These are phyloP conservation scores for Suhomyces yuchorum DNA, from an alignment of 1,139 yeast species.

Conservation along the genomic window DNA sequence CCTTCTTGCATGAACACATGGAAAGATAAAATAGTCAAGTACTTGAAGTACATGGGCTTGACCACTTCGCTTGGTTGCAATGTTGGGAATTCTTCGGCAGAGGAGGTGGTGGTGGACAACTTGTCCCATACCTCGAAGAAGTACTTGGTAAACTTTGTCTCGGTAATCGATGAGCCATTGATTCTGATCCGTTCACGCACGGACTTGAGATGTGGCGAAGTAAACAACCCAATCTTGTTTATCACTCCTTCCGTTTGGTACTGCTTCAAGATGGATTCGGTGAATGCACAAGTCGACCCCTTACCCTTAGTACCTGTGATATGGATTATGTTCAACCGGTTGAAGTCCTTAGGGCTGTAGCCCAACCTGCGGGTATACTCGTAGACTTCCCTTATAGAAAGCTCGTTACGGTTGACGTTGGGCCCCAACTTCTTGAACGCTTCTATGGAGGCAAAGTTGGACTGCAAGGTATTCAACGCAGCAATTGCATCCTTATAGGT, in stretches of 20 bases:
- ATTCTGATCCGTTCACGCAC: slow-evolving; percentile 92
- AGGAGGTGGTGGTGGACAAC: slow-evolving; percentile 60
- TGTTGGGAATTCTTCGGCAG: slow-evolving; percentile 64
- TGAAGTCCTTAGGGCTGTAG: slow-evolving; percentile 67
- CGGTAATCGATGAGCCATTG: slow-evolving; percentile 82
- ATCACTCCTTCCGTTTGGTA: slow-evolving; percentile 38
- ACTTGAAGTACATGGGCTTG: slow-evolving; percentile 94
- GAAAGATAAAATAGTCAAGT: slow-evolving; percentile 83
- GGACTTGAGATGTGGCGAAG: slow-evolving; percentile 92
- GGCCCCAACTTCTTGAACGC: slow-evolving; percentile 74
- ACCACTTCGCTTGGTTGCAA: slow-evolving; percentile 62
- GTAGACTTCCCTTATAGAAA: slow-evolving; percentile 81
- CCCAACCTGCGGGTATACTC: slow-evolving; percentile 93
- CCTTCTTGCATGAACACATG: slow-evolving; percentile 87
- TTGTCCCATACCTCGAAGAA: slow-evolving; percentile 94
- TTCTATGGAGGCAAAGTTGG: slow-evolving; percentile 87
- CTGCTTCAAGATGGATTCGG: slow-evolving; percentile 75
- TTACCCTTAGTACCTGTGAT: slow-evolving; percentile 98
- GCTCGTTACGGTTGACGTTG: slow-evolving; percentile 59
- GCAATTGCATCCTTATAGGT: slow-evolving; percentile 72
- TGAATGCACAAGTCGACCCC: slow-evolving; percentile 96
- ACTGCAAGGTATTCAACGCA: slow-evolving; percentile 84
- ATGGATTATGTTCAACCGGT: slow-evolving; percentile 77
- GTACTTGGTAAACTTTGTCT: slow-evolving; percentile 77
- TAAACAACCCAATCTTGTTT: slow-evolving; percentile 79